A percentile compares a stretch with the other conserved stretches of the same genome.
phyloP scores from a whole-genome alignment of 371 early-diverging fungal species.

The Syncephalastrum contaminatum region DNA sequence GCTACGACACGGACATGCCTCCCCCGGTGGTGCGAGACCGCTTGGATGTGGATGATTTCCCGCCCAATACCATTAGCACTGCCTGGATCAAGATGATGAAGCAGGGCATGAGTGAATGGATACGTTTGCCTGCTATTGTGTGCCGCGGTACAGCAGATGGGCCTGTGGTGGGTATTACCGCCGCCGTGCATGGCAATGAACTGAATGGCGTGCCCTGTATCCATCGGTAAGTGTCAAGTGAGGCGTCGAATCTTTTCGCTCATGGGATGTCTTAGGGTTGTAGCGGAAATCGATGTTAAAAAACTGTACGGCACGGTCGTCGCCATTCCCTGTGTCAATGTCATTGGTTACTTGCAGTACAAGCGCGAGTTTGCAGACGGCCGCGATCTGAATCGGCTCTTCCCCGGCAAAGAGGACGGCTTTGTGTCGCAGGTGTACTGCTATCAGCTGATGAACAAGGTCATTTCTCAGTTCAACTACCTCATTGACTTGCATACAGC shows the following conservation, averaged over 20 bases:
- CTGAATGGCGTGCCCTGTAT: constrained; percentile 91
- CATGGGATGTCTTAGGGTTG: constrained; percentile 34
- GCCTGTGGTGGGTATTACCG: constrained; percentile 53
- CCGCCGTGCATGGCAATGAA: constrained; percentile 90
- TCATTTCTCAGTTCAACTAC: constrained; percentile 79
- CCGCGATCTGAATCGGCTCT: constrained; percentile 82
- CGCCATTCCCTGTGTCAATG: constrained; percentile 86
- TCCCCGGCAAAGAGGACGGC: constrained; percentile 79
- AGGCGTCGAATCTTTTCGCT: not conserved
- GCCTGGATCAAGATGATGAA: constrained; percentile 77
- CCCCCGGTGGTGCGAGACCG: constrained; percentile 64
- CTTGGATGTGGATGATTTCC: constrained; percentile 66
- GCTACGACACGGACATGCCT: constrained; percentile 64
- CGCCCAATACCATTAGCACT: constrained; percentile 60
- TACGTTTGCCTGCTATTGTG: constrained; percentile 66
- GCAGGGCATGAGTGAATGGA: constrained; percentile 69
- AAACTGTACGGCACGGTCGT: constrained; percentile 82
- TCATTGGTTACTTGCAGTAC: constrained; percentile 79
- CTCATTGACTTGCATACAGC: constrained; percentile 91
- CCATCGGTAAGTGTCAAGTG: constrained; percentile 54
- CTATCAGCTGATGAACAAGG: constrained; percentile 76
- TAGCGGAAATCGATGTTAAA: constrained; percentile 73
- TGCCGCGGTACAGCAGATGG: constrained; percentile 64
- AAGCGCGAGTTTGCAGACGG: constrained; percentile 83
- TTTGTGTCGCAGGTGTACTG: constrained; percentile 83